Conservation (phyloP, 108 stramenopile species). For the Skeletonema tropicum region DNA sequence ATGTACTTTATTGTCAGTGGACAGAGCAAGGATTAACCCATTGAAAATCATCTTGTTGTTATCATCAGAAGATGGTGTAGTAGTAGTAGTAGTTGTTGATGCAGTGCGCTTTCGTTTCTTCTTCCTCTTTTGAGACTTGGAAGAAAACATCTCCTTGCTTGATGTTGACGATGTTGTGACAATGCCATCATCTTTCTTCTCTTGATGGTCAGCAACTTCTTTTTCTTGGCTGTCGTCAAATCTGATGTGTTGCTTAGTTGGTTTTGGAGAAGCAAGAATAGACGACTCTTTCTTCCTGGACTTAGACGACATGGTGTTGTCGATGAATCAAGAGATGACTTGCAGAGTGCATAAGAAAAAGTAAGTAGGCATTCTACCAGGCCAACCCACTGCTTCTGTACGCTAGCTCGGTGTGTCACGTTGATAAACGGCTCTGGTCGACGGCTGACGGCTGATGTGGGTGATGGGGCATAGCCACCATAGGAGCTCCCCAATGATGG, state of each 20-base stretch:
- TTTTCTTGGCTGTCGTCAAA: not conserved
- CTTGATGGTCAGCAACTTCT: not conserved
- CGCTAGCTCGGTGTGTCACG: too few species aligned
- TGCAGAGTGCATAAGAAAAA: too few species aligned
- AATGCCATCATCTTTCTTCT: not conserved
- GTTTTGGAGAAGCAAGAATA: too few species aligned
- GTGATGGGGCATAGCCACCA: too few species aligned
- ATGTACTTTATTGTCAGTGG: conserved; percentile 29
- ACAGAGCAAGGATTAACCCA: conserved; percentile 61
- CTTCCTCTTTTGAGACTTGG: not conserved
- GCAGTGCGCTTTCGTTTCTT: not conserved
- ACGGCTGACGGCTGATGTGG: too few species aligned
- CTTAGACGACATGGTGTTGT: too few species aligned
- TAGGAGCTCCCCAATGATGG: too few species aligned
- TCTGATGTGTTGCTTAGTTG: not conserved
- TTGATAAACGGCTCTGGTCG: too few species aligned
- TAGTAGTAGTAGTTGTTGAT: not conserved
- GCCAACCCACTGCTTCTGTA: too few species aligned
- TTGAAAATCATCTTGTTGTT: conserved; percentile 20
- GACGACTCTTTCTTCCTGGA: not conserved
- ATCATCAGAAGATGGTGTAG: not conserved
- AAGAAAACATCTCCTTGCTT: not conserved
- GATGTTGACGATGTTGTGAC: not conserved
- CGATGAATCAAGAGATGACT: too few species aligned
- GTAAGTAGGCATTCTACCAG: too few species aligned